Conservation (phyloP, 176 grass and related monocot species). For the Hordeum vulgare region DNA sequence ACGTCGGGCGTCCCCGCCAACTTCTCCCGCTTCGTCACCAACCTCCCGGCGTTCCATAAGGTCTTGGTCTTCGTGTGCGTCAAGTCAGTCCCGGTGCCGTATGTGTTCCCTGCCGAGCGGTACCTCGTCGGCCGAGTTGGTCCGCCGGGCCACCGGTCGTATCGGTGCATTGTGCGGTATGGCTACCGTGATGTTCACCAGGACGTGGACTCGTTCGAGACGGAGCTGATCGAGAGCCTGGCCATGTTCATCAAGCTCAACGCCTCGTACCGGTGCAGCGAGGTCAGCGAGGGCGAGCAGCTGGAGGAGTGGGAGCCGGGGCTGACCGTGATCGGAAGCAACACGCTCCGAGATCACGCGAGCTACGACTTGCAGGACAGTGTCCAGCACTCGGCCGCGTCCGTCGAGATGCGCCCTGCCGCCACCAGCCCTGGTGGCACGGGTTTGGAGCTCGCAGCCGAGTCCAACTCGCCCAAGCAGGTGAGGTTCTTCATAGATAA, state of each 20-base stretch:
- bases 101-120: slow-evolving; percentile 75
- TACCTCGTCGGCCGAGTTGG: slow-evolving; percentile 90
- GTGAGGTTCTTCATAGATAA: slow-evolving; percentile 71
- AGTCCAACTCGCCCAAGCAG: slow-evolving; percentile 27
- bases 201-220: slow-evolving; percentile 88
- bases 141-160: slow-evolving; percentile 73
- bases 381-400: slow-evolving; percentile 24
- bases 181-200: slow-evolving; percentile 97
- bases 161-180: slow-evolving; percentile 92
- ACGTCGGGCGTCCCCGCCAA: slow-evolving; percentile 86
- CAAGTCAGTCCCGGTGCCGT: slow-evolving; percentile 80
- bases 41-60: slow-evolving; percentile 88
- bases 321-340: slow-evolving; percentile 63
- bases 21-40: slow-evolving; percentile 96
- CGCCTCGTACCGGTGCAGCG: slow-evolving; percentile 34
- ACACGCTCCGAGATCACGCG: not conserved
- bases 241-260: slow-evolving; percentile 67
- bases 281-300: slow-evolving; percentile 10
- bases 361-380: slow-evolving; percentile 44
- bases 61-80: slow-evolving; percentile 93
- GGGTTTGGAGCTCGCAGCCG: not conserved
- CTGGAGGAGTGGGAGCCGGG: slow-evolving; percentile 33
- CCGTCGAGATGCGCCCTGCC: slow-evolving; percentile 19
- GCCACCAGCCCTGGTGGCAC: not conserved
- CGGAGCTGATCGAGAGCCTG: slow-evolving; percentile 68